A percentile compares a stretch with the other conserved stretches of the same genome.
These are phyloP conservation scores for Prillingera fragicola DNA, from an alignment of 1,284 basidiomycete species.

Conservation along the genomic window DNA sequence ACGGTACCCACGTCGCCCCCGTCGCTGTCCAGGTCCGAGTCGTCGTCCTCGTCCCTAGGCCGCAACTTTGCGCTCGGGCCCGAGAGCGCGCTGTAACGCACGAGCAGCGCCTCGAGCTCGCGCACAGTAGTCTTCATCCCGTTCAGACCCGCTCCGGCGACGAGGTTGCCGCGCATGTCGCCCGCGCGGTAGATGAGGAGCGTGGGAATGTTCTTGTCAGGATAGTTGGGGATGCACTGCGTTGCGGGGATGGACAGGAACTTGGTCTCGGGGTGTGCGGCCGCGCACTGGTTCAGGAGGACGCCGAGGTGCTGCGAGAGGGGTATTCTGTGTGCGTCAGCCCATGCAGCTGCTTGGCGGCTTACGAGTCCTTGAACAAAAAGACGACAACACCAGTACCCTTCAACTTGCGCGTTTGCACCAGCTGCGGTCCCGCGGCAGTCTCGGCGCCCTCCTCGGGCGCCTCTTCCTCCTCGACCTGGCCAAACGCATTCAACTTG, in stretches of 20 bases:
- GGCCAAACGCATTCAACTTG: slow-evolving; percentile 61
- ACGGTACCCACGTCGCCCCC: slow-evolving; percentile 37
- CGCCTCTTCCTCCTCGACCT: slow-evolving; percentile 49
- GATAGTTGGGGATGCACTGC: slow-evolving; percentile 93
- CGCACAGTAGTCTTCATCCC: slow-evolving; percentile 71
- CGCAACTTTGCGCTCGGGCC: slow-evolving; percentile 33
- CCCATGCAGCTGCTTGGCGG: slow-evolving; percentile 7
- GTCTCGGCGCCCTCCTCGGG: slow-evolving; percentile 36
- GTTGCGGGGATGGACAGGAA: slow-evolving; percentile 93
- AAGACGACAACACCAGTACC: slow-evolving; percentile 56
- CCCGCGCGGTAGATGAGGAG: slow-evolving; percentile 88
- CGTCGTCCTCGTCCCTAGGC: slow-evolving; percentile 7
- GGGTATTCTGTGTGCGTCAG: slow-evolving; percentile 63
- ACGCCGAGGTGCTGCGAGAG: slow-evolving; percentile 69
- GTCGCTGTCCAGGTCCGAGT: slow-evolving; percentile 27
- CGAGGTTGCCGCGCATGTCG: slow-evolving; percentile 76
- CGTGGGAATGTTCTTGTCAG: slow-evolving; percentile 86
- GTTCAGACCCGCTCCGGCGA: slow-evolving; percentile 58
- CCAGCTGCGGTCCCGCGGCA: slow-evolving; percentile 27
- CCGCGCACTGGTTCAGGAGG: slow-evolving; percentile 69
- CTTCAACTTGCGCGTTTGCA: slow-evolving; percentile 30
- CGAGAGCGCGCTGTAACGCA: slow-evolving; percentile 38
- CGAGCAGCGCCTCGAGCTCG: slow-evolving; percentile 45
- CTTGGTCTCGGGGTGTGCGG: slow-evolving; percentile 81
- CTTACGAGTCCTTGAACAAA: slow-evolving; percentile 54